Percentiles rank a stretch among this genome's conserved stretches.
Conservation (phyloP, 225 moss, liverwort and hornwort genomes). For the Takakia lepidozioides region DNA sequence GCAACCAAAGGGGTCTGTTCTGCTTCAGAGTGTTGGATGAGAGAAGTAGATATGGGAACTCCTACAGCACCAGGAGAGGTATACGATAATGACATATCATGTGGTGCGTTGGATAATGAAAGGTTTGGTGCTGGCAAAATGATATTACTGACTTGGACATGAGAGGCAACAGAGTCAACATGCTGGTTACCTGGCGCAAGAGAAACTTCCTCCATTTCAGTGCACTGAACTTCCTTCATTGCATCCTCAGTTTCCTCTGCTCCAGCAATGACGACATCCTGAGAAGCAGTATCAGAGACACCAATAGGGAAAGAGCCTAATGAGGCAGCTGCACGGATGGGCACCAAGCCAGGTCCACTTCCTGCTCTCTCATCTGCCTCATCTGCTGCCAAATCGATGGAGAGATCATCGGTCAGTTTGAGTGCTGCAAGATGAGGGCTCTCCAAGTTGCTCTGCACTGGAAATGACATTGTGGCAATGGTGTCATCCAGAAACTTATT, state of each 20-base stretch:
- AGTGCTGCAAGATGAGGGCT: conserved; percentile 24
- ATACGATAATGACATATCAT: conserved; percentile 4
- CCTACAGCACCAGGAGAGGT: background rate
- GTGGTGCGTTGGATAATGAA: background rate
- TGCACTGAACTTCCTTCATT: background rate
- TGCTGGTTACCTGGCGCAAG: too few relatives aligned
- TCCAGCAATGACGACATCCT: background rate
- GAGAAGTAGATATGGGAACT: conserved; percentile 23
- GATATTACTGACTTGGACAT: too few relatives aligned
- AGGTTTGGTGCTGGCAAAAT: too few relatives aligned
- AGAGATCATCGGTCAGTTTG: conserved; percentile 1
- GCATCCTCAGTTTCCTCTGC: background rate
- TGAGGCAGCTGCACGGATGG: conserved; percentile 16
- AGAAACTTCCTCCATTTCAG: too few relatives aligned
- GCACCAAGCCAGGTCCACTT: conserved; percentile 17
- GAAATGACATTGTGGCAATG: background rate
- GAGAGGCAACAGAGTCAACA: too few relatives aligned
- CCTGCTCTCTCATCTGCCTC: conserved; percentile 16
- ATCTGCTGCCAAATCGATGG: conserved; percentile 12
- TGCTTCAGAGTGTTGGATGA: conserved; percentile 31
- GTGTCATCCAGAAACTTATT: conserved; percentile 40
- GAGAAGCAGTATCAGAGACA: conserved; percentile 1
- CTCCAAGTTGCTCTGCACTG: conserved; percentile 31
- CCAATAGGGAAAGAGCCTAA: conserved; percentile 7
- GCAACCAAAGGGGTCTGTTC: conserved; percentile 48